These are phyloP conservation scores for Tardiomyces digboiensis DNA, from an alignment of 1,139 yeast genomes.

Conservation along the genomic window DNA sequence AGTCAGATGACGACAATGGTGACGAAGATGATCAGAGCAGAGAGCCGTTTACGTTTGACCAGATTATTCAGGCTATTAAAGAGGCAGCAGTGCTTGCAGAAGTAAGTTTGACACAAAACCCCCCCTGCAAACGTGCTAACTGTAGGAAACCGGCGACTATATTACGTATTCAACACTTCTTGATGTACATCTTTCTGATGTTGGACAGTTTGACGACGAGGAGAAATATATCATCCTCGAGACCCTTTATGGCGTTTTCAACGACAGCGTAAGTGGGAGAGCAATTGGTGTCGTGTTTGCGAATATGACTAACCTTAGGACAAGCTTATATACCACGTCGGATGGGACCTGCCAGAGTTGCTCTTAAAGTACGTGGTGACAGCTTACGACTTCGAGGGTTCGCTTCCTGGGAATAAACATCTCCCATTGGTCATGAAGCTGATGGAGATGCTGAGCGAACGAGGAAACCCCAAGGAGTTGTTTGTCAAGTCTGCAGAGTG, in stretches of 20 bases:
- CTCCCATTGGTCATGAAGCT: conserved; percentile 32
- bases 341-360: conserved; percentile 80
- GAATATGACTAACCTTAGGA: conserved; percentile 10
- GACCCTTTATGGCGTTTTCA: conserved; percentile 35
- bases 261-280: conserved; percentile 11
- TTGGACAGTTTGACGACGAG: conserved; percentile 34
- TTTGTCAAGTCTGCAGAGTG: conserved; percentile 43
- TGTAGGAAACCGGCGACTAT: conserved; percentile 39
- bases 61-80: not conserved
- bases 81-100: not conserved
- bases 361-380: conserved; percentile 33
- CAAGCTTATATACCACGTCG: conserved; percentile 54
- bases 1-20: not conserved
- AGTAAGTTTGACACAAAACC: not conserved
- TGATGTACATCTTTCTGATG: conserved; percentile 50
- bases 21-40: not conserved
- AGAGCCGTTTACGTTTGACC: not conserved
- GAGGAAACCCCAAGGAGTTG: conserved; percentile 76
- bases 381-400: conserved; percentile 6
- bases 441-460: conserved; percentile 47
- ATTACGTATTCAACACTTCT: conserved; percentile 64
- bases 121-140: no score
- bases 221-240: conserved; percentile 39
- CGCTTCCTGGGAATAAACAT: conserved; percentile 5
- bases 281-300: not conserved